These are phyloP conservation scores for Atalantia buxifolia DNA, from an alignment of 345 rosid species.

Conservation along the genomic window DNA sequence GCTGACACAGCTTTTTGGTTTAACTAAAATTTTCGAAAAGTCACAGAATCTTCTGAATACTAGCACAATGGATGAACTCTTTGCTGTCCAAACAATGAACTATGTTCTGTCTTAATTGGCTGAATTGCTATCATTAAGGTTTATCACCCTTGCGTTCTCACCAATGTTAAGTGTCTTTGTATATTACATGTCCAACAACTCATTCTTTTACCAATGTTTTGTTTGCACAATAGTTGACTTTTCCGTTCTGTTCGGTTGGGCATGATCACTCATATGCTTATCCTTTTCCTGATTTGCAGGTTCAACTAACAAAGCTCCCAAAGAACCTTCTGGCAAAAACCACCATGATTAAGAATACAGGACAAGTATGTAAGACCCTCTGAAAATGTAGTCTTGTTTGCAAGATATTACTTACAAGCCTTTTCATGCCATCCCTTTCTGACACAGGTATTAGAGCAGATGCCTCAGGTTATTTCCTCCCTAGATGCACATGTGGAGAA, in stretches of 20 bases:
- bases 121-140: background rate
- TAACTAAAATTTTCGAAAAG: background rate
- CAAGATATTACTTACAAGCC: background rate
- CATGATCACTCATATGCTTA: background rate
- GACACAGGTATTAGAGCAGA: constrained; percentile 64
- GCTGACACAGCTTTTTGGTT: background rate
- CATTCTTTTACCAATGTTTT: background rate
- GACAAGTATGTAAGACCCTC: constrained; percentile 45
- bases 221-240: background rate
- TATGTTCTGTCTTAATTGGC: background rate
- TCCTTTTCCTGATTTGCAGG: constrained; percentile 35
- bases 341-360: constrained; percentile 68
- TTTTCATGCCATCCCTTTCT: constrained; percentile 2
- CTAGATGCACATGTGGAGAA: constrained; percentile 80
- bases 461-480: constrained; percentile 75
- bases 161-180: background rate
- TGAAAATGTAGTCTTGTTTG: background rate
- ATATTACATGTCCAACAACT: background rate
- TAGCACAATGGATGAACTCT: background rate
- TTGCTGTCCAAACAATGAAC: background rate
- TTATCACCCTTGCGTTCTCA: background rate
- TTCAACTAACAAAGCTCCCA: constrained; percentile 63
- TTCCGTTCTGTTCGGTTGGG: background rate
- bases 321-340: constrained; percentile 75
- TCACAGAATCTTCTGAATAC: background rate